A percentile compares a stretch with the other conserved stretches of the same genome.
Conservation (phyloP, 2,329 filamentous ascomycete genomes). For the Diaporthe longicolla region DNA sequence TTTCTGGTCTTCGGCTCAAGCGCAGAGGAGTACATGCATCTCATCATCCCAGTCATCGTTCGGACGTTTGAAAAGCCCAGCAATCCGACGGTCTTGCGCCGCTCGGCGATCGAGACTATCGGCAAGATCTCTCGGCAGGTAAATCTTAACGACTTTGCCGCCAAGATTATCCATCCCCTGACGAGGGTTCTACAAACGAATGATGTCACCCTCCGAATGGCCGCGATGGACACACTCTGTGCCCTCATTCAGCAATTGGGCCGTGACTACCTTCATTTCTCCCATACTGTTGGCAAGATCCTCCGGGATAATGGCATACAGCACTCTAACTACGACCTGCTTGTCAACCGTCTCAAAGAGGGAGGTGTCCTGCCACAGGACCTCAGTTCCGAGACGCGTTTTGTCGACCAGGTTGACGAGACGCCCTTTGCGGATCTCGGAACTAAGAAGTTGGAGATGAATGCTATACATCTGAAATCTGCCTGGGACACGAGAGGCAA, state of each 20-base stretch:
- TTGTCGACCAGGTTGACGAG: conserved; percentile 84
- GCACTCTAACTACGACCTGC: conserved; percentile 91
- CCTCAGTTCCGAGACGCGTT: conserved; percentile 87
- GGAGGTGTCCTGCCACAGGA: conserved; percentile 96
- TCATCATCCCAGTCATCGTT: conserved; percentile 96
- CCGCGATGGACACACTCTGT: conserved; percentile 93
- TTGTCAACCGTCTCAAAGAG: conserved; percentile 93
- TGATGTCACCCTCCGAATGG: conserved; percentile 81
- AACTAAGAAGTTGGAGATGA: conserved; percentile 95
- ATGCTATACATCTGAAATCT: conserved; percentile 95
- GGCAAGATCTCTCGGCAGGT: conserved; percentile 95
- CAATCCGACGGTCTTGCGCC: conserved; percentile 84
- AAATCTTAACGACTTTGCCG: conserved; percentile 96
- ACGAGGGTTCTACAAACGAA: conserved; percentile 82
- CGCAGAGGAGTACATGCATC: conserved; percentile 98
- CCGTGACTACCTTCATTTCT: conserved; percentile 94
- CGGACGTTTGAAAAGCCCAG: conserved; percentile 92
- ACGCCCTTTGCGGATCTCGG: conserved; percentile 85
- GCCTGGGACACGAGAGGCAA: conserved; percentile 98
- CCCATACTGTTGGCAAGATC: conserved; percentile 91
- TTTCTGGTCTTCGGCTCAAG: conserved; percentile 97
- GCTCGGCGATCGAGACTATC: conserved; percentile 93
- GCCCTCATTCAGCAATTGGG: conserved; percentile 96
- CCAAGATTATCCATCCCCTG: conserved; percentile 95
- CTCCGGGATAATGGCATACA: conserved; percentile 84